Evolutionary conservation across 768 basidiomycete species (phyloP).

Genomic region (Chalciporus pseudorubinellus): DNA sequence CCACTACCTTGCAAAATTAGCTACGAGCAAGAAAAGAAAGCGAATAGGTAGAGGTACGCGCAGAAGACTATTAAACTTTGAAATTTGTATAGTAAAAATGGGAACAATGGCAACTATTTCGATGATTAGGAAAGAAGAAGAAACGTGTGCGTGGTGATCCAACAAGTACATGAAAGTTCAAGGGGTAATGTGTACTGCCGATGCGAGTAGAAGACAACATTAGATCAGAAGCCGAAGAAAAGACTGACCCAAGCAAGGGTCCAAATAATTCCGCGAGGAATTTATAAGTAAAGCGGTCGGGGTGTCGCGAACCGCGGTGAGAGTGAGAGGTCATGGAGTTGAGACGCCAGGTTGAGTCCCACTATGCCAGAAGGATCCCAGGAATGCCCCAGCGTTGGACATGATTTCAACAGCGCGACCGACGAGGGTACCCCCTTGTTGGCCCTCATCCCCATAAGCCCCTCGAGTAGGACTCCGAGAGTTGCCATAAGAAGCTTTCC

Average conservation of each 20-base stretch:
- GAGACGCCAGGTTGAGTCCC: slow-evolving; percentile 20
- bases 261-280: slow-evolving; percentile 30
- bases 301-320: background rate
- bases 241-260: slow-evolving; percentile 17
- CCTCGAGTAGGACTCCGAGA: slow-evolving; percentile 29
- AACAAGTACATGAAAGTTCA: slow-evolving; percentile 17
- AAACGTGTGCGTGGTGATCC: slow-evolving; percentile 14
- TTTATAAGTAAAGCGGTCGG: slow-evolving; percentile 21
- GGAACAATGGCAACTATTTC: background rate
- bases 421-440: slow-evolving; percentile 43
- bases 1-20: slow-evolving; percentile 5
- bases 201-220: slow-evolving; percentile 6
- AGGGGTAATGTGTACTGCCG: slow-evolving; percentile 26
- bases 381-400: slow-evolving; percentile 71
- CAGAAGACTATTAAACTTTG: slow-evolving; percentile 26
- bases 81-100: slow-evolving; percentile 22
- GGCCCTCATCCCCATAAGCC: slow-evolving; percentile 28
- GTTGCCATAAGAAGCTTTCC: slow-evolving; percentile 15
- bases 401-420: slow-evolving; percentile 76
- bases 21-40: slow-evolving; percentile 1
- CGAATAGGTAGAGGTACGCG: slow-evolving; percentile 4
- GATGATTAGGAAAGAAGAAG: background rate
- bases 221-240: background rate
- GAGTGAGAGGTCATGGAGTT: slow-evolving; percentile 14
- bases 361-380: slow-evolving; percentile 59